Evolutionary conservation across 257 asterid species (phyloP).

Genomic region (Solanum microdontum): DNA sequence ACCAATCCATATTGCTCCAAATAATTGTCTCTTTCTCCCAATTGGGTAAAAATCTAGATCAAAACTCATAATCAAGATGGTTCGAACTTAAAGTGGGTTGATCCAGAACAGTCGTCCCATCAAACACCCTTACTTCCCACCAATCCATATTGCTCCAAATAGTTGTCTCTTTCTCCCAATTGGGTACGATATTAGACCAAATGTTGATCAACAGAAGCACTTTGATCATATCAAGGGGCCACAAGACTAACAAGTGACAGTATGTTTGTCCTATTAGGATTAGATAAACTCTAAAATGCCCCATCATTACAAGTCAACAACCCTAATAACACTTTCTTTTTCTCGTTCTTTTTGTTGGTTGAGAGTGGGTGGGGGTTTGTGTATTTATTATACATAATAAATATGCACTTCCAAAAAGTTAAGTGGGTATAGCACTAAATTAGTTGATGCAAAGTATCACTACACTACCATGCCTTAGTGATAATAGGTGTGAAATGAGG

Average conservation of each 20-base stretch:
- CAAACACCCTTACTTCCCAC: neutral
- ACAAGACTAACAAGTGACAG: neutral
- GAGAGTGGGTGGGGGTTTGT: neutral
- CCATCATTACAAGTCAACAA: neutral
- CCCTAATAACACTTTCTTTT: neutral
- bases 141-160: neutral
- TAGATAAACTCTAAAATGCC: neutral
- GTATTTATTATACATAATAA: neutral
- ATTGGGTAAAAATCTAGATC: too few relatives aligned
- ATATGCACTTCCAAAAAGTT: neutral
- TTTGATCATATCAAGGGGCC: neutral
- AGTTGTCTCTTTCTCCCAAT: neutral
- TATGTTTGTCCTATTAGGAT: neutral
- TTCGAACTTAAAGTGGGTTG: neutral
- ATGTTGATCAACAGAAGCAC: neutral
- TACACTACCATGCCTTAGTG: neutral
- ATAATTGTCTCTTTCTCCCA: neutral
- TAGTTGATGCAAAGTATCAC: neutral
- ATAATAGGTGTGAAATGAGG: neutral
- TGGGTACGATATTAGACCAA: neutral
- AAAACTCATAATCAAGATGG: neutral
- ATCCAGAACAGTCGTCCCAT: neutral
- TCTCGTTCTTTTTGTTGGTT: neutral
- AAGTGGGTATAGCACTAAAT: neutral
- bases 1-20: neutral